These are phyloP conservation scores for Multifurca ochricompacta DNA, from an alignment of 768 basidiomycete genomes.

Conservation along the genomic window DNA sequence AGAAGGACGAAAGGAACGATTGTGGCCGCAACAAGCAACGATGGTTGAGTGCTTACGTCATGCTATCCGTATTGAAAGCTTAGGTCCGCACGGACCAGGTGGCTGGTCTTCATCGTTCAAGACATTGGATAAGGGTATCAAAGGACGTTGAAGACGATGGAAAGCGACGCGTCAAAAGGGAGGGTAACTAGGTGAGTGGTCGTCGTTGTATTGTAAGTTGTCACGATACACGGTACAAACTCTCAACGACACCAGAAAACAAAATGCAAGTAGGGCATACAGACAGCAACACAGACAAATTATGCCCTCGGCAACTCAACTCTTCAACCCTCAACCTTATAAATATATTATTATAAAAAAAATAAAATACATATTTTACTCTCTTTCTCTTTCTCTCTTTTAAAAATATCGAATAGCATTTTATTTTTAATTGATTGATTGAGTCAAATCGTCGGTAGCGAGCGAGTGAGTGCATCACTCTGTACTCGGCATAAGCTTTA, in stretches of 20 bases:
- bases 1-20: conserved; percentile 40
- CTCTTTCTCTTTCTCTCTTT: not conserved
- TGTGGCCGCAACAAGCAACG: conserved; percentile 25
- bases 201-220: no score
- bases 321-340: no score
- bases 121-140: conserved; percentile 21
- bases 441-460: no score
- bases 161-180: conserved; percentile 27
- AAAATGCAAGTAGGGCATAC: conserved; percentile 36
- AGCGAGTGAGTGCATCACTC: not conserved
- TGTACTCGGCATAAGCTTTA: not conserved
- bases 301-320: conserved; percentile 18
- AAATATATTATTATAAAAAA: no score
- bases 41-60: conserved; percentile 38
- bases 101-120: conserved; percentile 15
- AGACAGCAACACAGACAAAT: conserved; percentile 31
- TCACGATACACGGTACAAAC: no score
- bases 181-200: conserved; percentile 48
- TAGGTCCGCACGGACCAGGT: conserved; percentile 50
- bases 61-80: conserved; percentile 31
- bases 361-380: no score
- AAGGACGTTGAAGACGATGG: conserved; percentile 28
- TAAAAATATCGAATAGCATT: not conserved
- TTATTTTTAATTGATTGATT: not conserved
- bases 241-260: conserved; percentile 69